Percentiles rank a stretch among this genome's conserved stretches.
Evolutionary conservation across 352 stramenopile genomes (phyloP).

Genomic region (Pythium folliculosum): DNA sequence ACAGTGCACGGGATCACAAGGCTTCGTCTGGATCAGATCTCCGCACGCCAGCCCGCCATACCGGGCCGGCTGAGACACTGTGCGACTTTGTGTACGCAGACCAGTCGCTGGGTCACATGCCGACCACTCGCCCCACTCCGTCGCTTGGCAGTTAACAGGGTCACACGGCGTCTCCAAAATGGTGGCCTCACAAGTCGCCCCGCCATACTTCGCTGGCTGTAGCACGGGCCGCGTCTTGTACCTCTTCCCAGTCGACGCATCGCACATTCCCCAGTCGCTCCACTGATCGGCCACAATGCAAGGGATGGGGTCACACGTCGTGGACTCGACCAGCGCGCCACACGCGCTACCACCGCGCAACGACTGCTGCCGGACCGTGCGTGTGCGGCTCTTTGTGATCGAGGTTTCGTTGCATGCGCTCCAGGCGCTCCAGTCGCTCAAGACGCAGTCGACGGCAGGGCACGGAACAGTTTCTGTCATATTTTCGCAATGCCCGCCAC

Average conservation of each 20-base stretch:
- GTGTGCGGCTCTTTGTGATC: constrained; percentile 43
- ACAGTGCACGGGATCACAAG: constrained; percentile 47
- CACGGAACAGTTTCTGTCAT: constrained; percentile 23
- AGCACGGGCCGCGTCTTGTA: constrained; percentile 34
- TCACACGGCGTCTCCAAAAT: constrained; percentile 39
- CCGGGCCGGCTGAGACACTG: constrained; percentile 29
- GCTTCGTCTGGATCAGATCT: constrained; percentile 39
- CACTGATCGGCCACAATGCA: constrained; percentile 32
- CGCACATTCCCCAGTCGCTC: constrained; percentile 48
- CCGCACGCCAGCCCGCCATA: constrained; percentile 48
- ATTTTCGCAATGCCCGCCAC: constrained; percentile 4
- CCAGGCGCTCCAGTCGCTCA: constrained; percentile 49
- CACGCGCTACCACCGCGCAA: constrained; percentile 34
- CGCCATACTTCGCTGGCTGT: constrained; percentile 36
- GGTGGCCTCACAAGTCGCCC: constrained; percentile 33
- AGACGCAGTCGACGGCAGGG: constrained; percentile 40
- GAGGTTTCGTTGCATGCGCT: constrained; percentile 40
- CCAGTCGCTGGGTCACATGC: constrained; percentile 47
- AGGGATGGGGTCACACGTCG: constrained; percentile 32
- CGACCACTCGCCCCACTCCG: constrained; percentile 50
- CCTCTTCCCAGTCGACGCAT: constrained; percentile 30
- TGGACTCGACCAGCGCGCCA: constrained; percentile 23
- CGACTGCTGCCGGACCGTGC: constrained; percentile 15
- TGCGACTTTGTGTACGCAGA: constrained; percentile 38
- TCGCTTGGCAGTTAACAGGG: constrained; percentile 36